Conservation (phyloP, 257 asterid species). For the Solanum pennellii region DNA sequence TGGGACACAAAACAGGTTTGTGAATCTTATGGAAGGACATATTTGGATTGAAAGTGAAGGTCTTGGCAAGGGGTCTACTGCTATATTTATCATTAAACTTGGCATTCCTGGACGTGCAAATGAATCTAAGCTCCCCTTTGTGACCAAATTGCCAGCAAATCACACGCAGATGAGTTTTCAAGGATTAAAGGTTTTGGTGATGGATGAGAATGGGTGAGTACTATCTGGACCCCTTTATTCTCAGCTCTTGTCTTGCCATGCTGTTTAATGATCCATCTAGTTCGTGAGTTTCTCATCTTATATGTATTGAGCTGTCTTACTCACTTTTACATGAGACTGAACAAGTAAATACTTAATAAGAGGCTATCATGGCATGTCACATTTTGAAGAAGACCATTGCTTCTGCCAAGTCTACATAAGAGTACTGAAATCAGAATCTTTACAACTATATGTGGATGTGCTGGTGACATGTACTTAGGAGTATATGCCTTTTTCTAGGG, state of each 20-base stretch:
- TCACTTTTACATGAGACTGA: not conserved
- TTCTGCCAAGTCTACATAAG: not conserved
- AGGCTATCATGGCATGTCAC: not conserved
- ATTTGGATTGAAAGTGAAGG: slow-evolving; percentile 98
- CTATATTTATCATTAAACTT: slow-evolving; percentile 63
- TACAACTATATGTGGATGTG: not conserved
- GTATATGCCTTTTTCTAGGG: not conserved
- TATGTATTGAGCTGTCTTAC: not conserved
- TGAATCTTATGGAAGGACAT: slow-evolving; percentile 94
- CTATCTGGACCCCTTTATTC: not conserved
- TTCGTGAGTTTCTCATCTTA: not conserved
- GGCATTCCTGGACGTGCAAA: slow-evolving; percentile 55
- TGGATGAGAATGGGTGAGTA: slow-evolving; percentile 85
- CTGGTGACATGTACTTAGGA: not conserved
- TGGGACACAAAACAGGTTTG: slow-evolving; percentile 43
- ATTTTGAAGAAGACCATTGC: not conserved
- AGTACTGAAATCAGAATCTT: not conserved
- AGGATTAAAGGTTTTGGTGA: slow-evolving; percentile 73
- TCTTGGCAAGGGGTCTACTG: slow-evolving; percentile 77
- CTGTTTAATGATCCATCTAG: not conserved
- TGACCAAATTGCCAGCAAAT: slow-evolving; percentile 40
- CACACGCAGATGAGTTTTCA: slow-evolving; percentile 41
- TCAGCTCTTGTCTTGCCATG: not conserved
- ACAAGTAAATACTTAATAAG: not conserved
- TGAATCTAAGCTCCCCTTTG: slow-evolving; percentile 42